Evolutionary conservation across 495 filamentous ascomycete species (phyloP).

Genomic region (Penicillium dipodomyicola): DNA sequence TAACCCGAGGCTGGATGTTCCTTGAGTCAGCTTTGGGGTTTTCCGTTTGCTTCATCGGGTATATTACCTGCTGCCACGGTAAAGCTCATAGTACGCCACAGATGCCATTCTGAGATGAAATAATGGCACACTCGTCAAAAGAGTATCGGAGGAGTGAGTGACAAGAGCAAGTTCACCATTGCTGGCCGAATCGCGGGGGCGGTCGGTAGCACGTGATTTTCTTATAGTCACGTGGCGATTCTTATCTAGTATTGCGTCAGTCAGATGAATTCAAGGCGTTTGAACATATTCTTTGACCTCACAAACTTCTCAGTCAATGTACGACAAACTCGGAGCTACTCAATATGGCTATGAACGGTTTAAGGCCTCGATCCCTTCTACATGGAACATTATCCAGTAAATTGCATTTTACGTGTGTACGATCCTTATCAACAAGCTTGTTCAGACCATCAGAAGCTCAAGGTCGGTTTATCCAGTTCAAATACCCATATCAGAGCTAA

Average conservation of each 20-base stretch:
- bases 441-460: slow-evolving; percentile 2
- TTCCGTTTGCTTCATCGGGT: not conserved
- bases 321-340: not conserved
- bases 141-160: slow-evolving; percentile 17
- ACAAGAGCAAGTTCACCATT: slow-evolving; percentile 14
- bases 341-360: not conserved
- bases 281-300: not conserved
- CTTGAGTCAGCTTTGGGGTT: slow-evolving; percentile 4
- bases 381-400: not conserved
- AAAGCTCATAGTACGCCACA: slow-evolving; percentile 82
- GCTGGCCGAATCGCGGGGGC: slow-evolving; percentile 10
- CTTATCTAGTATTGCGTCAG: slow-evolving; percentile 3
- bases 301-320: not conserved
- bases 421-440: slow-evolving; percentile 9
- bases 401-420: not conserved
- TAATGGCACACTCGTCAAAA: slow-evolving; percentile 7
- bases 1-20: slow-evolving; percentile 70
- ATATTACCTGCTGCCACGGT: slow-evolving; percentile 88
- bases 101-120: slow-evolving; percentile 15
- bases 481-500: not conserved
- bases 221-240: not conserved
- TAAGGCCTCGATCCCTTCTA: not conserved
- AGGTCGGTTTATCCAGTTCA: slow-evolving; percentile 9
- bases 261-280: not conserved
- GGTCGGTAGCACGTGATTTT: not conserved